Evolutionary conservation across 1,284 basidiomycete genomes (phyloP).

Genomic region (Coniophora puteana): DNA sequence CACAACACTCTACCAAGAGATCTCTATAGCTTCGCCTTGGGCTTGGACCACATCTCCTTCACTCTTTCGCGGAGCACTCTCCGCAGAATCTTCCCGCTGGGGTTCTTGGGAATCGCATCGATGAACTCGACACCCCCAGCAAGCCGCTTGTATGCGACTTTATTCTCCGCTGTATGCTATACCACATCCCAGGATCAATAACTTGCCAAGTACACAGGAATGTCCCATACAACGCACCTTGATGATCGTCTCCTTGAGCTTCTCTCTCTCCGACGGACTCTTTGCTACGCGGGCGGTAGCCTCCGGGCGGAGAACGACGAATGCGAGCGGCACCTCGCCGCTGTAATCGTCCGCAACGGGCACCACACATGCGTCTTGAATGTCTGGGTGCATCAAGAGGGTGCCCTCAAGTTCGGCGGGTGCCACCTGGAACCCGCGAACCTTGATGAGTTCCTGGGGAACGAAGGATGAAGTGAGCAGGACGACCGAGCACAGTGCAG

Average conservation of each 20-base stretch:
- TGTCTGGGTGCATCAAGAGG: conserved; percentile 59
- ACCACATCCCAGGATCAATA: background rate
- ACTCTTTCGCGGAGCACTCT: conserved; percentile 40
- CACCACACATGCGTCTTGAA: conserved; percentile 63
- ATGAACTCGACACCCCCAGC: conserved; percentile 67
- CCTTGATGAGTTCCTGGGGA: conserved; percentile 56
- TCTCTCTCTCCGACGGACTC: conserved; percentile 31
- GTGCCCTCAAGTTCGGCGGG: conserved; percentile 75
- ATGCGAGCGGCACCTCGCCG: conserved; percentile 77
- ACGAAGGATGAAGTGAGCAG: conserved; percentile 9
- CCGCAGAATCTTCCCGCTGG: conserved; percentile 61
- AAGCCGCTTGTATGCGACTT: conserved; percentile 69
- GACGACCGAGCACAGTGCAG: background rate
- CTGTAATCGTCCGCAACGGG: conserved; percentile 74
- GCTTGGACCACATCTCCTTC: conserved; percentile 4
- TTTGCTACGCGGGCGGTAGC: conserved; percentile 35
- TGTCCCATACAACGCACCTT: conserved; percentile 35
- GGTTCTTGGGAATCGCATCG: conserved; percentile 68
- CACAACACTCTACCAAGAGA: too few species aligned
- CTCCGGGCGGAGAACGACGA: conserved; percentile 51
- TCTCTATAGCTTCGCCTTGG: conserved; percentile 26
- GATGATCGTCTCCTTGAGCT: conserved; percentile 38
- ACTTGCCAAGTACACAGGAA: too few species aligned
- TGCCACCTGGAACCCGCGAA: conserved; percentile 61
- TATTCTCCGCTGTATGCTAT: conserved; percentile 68